Conservation (phyloP, 2,329 filamentous ascomycete species). For the Sarocladium brachiariae region DNA sequence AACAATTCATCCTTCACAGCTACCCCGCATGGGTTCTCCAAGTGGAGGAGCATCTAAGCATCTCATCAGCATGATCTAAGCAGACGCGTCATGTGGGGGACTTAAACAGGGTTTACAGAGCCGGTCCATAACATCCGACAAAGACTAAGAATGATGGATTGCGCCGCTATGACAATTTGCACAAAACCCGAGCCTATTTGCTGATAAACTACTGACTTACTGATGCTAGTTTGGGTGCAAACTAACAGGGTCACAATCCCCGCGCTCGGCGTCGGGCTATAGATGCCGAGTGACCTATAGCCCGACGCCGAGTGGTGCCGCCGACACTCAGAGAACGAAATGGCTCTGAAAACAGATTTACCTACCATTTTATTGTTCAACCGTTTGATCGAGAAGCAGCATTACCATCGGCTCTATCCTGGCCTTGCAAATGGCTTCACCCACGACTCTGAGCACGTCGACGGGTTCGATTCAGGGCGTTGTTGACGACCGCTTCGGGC, state of each 20-base stretch:
- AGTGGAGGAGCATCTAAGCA: neutral
- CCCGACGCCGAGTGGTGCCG: too few relatives aligned
- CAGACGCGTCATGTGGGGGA: conserved; percentile 6
- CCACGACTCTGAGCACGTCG: neutral
- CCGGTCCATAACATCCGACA: neutral
- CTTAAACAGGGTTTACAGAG: neutral
- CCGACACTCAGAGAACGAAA: too few relatives aligned
- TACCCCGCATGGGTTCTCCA: neutral
- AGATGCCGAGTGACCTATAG: too few relatives aligned
- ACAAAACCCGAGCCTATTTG: too few relatives aligned
- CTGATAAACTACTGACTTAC: too few relatives aligned
- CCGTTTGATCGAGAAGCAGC: neutral
- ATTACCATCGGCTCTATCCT: neutral
- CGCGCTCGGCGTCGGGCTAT: too few relatives aligned
- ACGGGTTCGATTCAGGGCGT: conserved; percentile 11
- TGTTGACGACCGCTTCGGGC: conserved; percentile 8
- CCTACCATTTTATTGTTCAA: neutral
- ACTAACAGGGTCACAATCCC: too few relatives aligned
- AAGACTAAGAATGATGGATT: too few relatives aligned
- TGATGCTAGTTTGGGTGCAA: too few relatives aligned
- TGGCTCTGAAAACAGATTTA: too few relatives aligned
- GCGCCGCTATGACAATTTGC: too few relatives aligned
- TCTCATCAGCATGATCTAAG: conserved; percentile 5
- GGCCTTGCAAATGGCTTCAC: neutral
- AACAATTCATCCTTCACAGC: too few relatives aligned